Conservation (phyloP, 495 filamentous ascomycete genomes). For the Aspergillus steynii region DNA sequence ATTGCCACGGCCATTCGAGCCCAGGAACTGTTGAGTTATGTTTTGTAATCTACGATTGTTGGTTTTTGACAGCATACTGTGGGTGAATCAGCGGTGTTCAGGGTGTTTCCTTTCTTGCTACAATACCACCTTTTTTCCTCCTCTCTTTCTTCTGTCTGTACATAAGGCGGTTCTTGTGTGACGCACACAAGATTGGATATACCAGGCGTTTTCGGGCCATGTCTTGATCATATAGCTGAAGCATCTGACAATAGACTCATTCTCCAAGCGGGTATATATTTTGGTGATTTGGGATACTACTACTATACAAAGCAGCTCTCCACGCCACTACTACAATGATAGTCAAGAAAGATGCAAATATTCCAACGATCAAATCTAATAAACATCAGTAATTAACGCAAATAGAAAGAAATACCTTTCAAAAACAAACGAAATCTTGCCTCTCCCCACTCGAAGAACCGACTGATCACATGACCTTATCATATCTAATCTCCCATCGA, state of each 20-base stretch:
- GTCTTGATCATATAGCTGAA: constrained; percentile 1
- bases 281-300: not conserved
- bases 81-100: constrained; percentile 20
- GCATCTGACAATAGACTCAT: not conserved
- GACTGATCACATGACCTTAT: constrained; percentile 24
- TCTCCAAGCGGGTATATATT: not conserved
- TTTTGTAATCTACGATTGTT: constrained; percentile 31
- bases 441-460: no score
- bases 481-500: constrained; percentile 24
- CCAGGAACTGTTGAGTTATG: constrained; percentile 48
- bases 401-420: no score
- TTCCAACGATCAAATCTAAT: not conserved
- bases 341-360: not conserved
- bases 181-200: constrained; percentile 18
- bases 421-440: no score
- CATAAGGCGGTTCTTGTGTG: constrained; percentile 13
- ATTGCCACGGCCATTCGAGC: constrained; percentile 74
- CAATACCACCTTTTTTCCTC: not conserved
- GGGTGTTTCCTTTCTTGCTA: constrained; percentile 7
- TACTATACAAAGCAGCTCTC: no score
- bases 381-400: not conserved
- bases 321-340: no score
- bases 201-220: constrained; percentile 13
- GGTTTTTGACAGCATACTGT: constrained; percentile 14
- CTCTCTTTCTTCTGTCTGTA: constrained; percentile 12